Evolutionary conservation across 2,329 filamentous ascomycete genomes (phyloP).

Genomic region (Aspergillus aculeatinus): DNA sequence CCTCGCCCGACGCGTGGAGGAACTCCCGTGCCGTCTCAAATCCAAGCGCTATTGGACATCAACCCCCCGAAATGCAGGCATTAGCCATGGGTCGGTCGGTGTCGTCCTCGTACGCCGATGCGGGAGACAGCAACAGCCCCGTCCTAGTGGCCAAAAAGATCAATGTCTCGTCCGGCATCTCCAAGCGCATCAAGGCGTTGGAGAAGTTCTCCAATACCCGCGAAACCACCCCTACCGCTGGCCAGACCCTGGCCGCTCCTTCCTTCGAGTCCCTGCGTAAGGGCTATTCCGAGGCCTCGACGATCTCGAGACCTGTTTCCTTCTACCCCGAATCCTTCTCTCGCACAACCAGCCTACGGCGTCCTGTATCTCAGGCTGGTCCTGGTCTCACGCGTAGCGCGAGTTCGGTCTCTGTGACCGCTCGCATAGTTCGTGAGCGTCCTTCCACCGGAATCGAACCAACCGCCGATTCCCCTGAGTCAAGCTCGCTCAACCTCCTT

Average conservation of each 20-base stretch:
- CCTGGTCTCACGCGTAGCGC: conserved; percentile 26
- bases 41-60: conserved; percentile 31
- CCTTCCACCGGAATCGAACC: conserved; percentile 43
- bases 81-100: conserved; percentile 38
- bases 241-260: conserved; percentile 46
- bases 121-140: conserved; percentile 33
- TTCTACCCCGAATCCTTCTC: conserved; percentile 30
- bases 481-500: conserved; percentile 47
- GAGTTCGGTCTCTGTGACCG: conserved; percentile 85
- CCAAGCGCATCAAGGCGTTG: conserved; percentile 88
- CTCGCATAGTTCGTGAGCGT: conserved; percentile 71
- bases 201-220: conserved; percentile 68
- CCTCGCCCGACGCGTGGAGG: conserved; percentile 32
- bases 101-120: conserved; percentile 38
- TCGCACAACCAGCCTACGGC: conserved; percentile 32
- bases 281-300: conserved; percentile 24
- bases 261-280: conserved; percentile 54
- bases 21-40: conserved; percentile 44
- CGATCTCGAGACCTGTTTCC: conserved; percentile 28
- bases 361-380: conserved; percentile 29
- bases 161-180: conserved; percentile 86
- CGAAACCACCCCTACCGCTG: conserved; percentile 30
- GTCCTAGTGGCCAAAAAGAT: conserved; percentile 67
- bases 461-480: conserved; percentile 29
- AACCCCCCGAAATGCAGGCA: conserved; percentile 30